Evolutionary conservation across 768 basidiomycete genomes (phyloP).

Genomic region (Mycena haematopus): DNA sequence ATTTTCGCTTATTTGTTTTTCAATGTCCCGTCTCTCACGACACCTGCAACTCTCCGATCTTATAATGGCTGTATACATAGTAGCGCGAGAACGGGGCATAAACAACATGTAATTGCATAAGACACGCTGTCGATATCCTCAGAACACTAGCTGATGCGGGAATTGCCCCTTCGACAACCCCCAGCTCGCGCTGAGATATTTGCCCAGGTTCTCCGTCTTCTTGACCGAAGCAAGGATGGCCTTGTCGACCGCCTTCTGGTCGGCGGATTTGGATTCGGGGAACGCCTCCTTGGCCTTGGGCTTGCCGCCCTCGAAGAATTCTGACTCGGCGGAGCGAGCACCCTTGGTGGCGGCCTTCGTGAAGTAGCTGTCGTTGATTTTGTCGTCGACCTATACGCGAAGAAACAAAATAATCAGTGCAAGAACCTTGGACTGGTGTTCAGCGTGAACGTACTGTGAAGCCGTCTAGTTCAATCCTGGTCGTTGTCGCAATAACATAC

Average conservation of each 20-base stretch:
- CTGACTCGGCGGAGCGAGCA: slow-evolving; percentile 86
- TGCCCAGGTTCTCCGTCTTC: slow-evolving; percentile 88
- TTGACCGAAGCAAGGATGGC: slow-evolving; percentile 83
- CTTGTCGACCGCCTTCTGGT: slow-evolving; percentile 90
- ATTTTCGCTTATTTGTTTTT: background rate
- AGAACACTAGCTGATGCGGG: slow-evolving; percentile 95
- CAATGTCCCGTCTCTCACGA: background rate
- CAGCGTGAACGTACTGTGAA: slow-evolving; percentile 61
- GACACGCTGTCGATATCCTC: slow-evolving; percentile 36
- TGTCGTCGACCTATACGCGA: slow-evolving; percentile 72
- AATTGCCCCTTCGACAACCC: slow-evolving; percentile 96
- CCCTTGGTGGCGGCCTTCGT: slow-evolving; percentile 76
- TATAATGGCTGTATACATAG: slow-evolving; percentile 24
- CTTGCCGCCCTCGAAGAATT: slow-evolving; percentile 96
- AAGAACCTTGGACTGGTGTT: background rate
- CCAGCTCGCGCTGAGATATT: slow-evolving; percentile 93
- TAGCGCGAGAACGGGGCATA: slow-evolving; percentile 30
- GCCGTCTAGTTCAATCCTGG: slow-evolving; percentile 81
- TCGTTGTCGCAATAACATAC: slow-evolving; percentile 98
- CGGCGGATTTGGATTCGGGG: slow-evolving; percentile 84
- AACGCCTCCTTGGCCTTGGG: slow-evolving; percentile 88
- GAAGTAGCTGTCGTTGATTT: slow-evolving; percentile 95
- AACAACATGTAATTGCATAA: slow-evolving; percentile 41
- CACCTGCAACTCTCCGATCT: background rate
- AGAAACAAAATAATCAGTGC: slow-evolving; percentile 12